Evolutionary conservation across 768 basidiomycete species (phyloP).

Genomic region (Calocera cornea): DNA sequence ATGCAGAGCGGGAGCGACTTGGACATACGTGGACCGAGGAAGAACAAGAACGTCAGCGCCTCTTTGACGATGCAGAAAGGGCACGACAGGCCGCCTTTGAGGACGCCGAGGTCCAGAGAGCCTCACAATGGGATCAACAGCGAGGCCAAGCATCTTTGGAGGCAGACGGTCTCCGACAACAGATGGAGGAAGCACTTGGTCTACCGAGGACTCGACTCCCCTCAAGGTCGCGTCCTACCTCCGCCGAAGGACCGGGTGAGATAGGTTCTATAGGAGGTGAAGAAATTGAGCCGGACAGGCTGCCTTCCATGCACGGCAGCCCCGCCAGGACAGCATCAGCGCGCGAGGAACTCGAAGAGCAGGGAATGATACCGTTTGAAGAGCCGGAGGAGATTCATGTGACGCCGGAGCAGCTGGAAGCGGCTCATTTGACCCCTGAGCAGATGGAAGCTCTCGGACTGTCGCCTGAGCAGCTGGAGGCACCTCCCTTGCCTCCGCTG

Average conservation of each 20-base stretch:
- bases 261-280: not conserved
- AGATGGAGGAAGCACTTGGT: not conserved
- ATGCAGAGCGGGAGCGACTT: conserved; percentile 41
- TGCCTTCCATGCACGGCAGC: not conserved
- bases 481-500: not conserved
- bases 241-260: not conserved
- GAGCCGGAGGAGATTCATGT: not conserved
- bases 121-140: not conserved
- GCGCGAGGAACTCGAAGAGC: not conserved
- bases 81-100: conserved; percentile 7
- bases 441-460: not conserved
- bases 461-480: not conserved
- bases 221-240: not conserved
- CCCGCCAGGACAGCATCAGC: not conserved
- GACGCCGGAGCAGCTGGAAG: not conserved
- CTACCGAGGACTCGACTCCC: not conserved
- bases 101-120: not conserved
- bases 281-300: not conserved
- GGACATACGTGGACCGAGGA: conserved; percentile 35
- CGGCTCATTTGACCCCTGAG: not conserved
- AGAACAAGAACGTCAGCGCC: conserved; percentile 29
- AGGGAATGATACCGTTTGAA: not conserved
- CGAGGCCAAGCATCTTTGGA: not conserved
- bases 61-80: conserved; percentile 15
- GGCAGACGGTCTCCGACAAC: not conserved